A percentile compares a stretch with the other conserved stretches of the same genome.
Evolutionary conservation across 2,329 filamentous ascomycete genomes (phyloP).

Genomic region (Aspergillus unguis): DNA sequence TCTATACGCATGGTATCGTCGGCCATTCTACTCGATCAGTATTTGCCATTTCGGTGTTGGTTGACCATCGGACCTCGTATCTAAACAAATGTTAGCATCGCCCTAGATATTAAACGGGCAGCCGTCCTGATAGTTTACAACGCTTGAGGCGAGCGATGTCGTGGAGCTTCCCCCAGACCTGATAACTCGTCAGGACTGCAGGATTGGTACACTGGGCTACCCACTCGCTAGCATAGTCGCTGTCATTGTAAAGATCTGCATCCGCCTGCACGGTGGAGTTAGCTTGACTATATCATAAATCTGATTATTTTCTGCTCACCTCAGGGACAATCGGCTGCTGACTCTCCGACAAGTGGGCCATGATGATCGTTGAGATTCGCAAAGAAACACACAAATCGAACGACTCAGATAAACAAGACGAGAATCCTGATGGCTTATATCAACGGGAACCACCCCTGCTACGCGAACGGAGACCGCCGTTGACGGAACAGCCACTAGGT

Average conservation of each 20-base stretch:
- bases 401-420: neutral
- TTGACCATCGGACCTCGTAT: constrained; percentile 12
- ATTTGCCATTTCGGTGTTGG: neutral
- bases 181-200: neutral
- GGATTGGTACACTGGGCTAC: neutral
- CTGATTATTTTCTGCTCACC: neutral
- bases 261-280: neutral
- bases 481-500: neutral
- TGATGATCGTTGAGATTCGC: neutral
- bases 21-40: constrained; percentile 20
- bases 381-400: neutral
- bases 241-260: constrained; percentile 10
- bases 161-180: constrained; percentile 14
- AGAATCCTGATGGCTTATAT: constrained; percentile 3
- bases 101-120: neutral
- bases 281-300: neutral
- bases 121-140: constrained; percentile 19
- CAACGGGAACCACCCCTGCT: constrained; percentile 3
- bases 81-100: neutral
- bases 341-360: neutral
- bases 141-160: constrained; percentile 17
- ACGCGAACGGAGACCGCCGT: constrained; percentile 3
- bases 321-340: constrained; percentile 6
- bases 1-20: constrained; percentile 24
- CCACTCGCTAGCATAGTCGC: constrained; percentile 9